These are phyloP conservation scores for Metschnikowia lunata DNA, from an alignment of 805 yeast species.

Conservation along the genomic window DNA sequence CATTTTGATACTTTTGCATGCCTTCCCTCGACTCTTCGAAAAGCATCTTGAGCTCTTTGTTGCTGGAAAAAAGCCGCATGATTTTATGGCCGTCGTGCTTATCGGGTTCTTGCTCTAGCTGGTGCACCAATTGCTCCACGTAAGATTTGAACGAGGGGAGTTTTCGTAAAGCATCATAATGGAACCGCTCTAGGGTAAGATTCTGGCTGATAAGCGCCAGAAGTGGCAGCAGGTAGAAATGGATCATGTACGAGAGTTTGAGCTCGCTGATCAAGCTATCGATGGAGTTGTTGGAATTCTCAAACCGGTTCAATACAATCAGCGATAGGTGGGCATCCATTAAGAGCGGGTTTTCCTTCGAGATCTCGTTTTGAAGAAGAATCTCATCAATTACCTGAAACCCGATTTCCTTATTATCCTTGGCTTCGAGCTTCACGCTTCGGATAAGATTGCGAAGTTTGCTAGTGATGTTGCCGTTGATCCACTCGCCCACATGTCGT, in stretches of 20 bases:
- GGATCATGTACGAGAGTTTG: constrained; percentile 35
- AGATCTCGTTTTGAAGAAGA: constrained; percentile 25
- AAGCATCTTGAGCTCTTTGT: constrained; percentile 12
- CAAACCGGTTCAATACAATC: constrained; percentile 32
- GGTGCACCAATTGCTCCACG: constrained; percentile 23
- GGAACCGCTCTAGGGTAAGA: constrained; percentile 11
- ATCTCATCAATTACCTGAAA: constrained; percentile 31
- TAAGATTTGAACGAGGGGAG: constrained; percentile 35
- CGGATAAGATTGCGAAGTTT: constrained; percentile 25
- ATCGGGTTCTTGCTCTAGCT: constrained; percentile 6
- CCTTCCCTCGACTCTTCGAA: constrained; percentile 16
- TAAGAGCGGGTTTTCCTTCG: constrained; percentile 18
- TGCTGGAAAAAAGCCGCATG: constrained; percentile 14
- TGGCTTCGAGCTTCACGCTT: constrained; percentile 31
- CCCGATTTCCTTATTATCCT: constrained; percentile 31
- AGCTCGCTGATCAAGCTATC: constrained; percentile 36
- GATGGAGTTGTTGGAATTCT: constrained; percentile 38
- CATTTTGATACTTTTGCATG: constrained; percentile 23
- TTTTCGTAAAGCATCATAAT: constrained; percentile 25
- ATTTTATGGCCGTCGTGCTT: constrained; percentile 12
- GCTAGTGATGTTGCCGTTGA: constrained; percentile 29
- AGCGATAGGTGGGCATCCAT: constrained; percentile 24
- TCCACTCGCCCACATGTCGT: constrained; percentile 34
- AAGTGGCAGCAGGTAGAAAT: constrained; percentile 37
- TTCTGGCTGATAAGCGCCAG: constrained; percentile 20